Conservation (phyloP, 345 rosid species). For the Murraya koenigii region DNA sequence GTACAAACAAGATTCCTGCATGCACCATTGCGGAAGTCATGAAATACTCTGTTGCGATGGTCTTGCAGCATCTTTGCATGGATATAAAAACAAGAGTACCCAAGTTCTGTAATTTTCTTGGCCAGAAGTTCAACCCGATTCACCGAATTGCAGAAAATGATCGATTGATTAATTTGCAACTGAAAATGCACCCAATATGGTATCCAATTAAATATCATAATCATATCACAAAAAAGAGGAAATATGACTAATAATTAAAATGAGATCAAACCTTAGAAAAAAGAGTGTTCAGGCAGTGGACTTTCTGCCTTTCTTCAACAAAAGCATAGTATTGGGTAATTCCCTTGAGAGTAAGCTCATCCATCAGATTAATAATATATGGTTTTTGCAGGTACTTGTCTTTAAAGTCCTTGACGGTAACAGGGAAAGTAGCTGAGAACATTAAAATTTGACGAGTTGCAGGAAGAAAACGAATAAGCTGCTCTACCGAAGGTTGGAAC, state of each 20-base stretch:
- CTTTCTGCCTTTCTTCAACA: constrained; percentile 99
- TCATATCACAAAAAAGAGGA: neutral
- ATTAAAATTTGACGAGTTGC: constrained; percentile 82
- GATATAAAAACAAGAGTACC: constrained; percentile 97
- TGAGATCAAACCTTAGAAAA: constrained; percentile 82
- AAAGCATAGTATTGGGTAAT: constrained; percentile 96
- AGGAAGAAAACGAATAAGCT: constrained; percentile 86
- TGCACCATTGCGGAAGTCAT: constrained; percentile 99
- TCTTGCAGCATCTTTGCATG: constrained; percentile 99
- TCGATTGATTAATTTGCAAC: constrained; percentile 99
- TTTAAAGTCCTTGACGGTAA: constrained; percentile 96
- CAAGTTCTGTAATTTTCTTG: constrained; percentile 99
- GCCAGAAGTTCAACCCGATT: constrained; percentile 96
- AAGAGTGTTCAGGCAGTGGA: constrained; percentile 97
- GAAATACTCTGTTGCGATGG: constrained; percentile 99
- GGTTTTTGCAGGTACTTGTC: constrained; percentile 84
- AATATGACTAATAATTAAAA: neutral
- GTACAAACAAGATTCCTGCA: constrained; percentile 99
- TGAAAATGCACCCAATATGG: constrained; percentile 32
- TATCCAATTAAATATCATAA: neutral
- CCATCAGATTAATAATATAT: constrained; percentile 96
- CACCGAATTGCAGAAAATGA: constrained; percentile 98
- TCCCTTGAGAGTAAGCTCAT: constrained; percentile 97
- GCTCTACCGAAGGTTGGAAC: constrained; percentile 95
- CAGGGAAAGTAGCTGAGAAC: constrained; percentile 99